Evolutionary conservation across 345 rosid genomes (phyloP), one percentile per base, ranked within the genome.

Genomic region (Salix exigua): DNA sequence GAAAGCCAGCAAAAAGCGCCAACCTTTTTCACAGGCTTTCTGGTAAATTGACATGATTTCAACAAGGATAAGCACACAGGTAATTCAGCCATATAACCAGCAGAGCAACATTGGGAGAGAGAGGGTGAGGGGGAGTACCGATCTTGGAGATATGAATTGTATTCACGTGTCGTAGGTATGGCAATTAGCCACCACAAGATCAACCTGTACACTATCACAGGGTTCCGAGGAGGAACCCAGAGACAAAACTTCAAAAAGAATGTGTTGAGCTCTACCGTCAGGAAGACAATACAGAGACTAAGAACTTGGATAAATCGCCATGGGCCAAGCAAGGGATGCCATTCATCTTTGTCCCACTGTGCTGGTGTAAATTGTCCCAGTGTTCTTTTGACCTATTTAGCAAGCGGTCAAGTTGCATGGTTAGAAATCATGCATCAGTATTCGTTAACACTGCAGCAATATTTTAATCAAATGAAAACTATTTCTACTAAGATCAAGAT

Each of bases 1-100:
- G 99, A 96, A 64, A 96, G 91, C 99, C 99, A 96, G 75, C 97
- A 94, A 82, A 93, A 93, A n/a, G 99, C 89, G 77, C 99, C 99
- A 5, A 96, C 97, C 85, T 96, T 96, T 79, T 96, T 93, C 75
- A 84, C 97, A 42, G 88, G 88, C 64, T 89, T 88, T 82, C 99
- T 95, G 88, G 44, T 19, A 18, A n/a, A 10, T 48, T 46, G 14
- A 28, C 48, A 64, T 30, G 28, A 64, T 71, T 67, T 74, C 72
- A 68, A 55, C 74, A 55, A 67, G 61, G n/a, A 44, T 30, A 25
- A 30, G 66, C 25, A 68, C 31, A 35, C 8, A 61, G 19, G 30
- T 28, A 67, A 50, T 68, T 72, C 17, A 77, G 46, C 26, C 33
- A 60, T 16, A 72, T 17, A 53, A 37, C 21, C 64, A 62, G 26